These are phyloP conservation scores for Rhytidhysteron rufulum DNA, from an alignment of 2,329 filamentous ascomycete genomes.

Conservation along the genomic window DNA sequence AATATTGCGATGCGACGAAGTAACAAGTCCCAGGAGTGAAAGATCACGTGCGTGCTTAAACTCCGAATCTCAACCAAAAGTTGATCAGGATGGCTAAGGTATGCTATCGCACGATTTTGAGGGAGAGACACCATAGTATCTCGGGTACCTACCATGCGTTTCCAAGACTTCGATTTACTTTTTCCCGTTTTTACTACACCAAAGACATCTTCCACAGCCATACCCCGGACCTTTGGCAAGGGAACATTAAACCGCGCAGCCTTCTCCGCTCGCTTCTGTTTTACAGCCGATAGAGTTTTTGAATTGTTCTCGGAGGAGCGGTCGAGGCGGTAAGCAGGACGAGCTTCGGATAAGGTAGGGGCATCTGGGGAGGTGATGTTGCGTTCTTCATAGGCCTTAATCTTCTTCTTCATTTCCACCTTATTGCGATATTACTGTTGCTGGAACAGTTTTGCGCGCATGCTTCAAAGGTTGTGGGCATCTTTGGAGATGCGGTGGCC, in stretches of 20 bases:
- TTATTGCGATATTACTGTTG: conserved; percentile 95
- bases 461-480: conserved; percentile 87
- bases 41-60: no score
- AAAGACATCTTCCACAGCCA: conserved; percentile 96
- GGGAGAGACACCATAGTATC: no score
- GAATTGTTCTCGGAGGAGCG: conserved; percentile 63
- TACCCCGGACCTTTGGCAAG: conserved; percentile 88
- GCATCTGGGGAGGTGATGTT: conserved; percentile 84
- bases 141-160: no score
- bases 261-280: conserved; percentile 87
- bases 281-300: conserved; percentile 81
- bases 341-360: conserved; percentile 72
- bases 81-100: no score
- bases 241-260: conserved; percentile 90
- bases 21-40: no score
- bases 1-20: no score
- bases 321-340: conserved; percentile 91
- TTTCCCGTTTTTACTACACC: conserved; percentile 94
- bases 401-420: conserved; percentile 43
- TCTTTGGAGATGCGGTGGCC: conserved; percentile 83
- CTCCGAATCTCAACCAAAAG: no score
- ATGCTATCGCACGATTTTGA: no score
- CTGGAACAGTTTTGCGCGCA: conserved; percentile 88
- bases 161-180: no score
- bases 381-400: conserved; percentile 92